Base-by-base conservation (phyloP, 768 basidiomycete genomes). In the Cytidiella melzeri region DNA sequence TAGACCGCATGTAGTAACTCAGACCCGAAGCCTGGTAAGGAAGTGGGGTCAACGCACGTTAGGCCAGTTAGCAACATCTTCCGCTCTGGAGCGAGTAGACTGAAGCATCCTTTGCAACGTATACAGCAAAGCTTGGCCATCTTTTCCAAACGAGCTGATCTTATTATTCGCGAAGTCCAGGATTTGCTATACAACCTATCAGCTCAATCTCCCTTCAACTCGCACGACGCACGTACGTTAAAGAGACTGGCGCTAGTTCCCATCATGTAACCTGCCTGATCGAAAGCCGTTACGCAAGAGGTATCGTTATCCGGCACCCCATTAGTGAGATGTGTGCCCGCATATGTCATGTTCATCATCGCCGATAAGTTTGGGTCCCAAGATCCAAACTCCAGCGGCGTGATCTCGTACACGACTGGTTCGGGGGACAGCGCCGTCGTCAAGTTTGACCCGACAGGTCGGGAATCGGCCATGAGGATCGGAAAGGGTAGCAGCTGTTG, bases 261-360 rank as follows among this genome's bases (percentile, higher is more conserved):
- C 72, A 88, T 83, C 27, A 91, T 61, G 61, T 88, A 92, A 0
- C 74, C 76, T 0, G 75, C 77, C 62, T 85, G 84, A 59, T 91
- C 87, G 57, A 89, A 91, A 5, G 81, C 82, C 4, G 74, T 77
- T 11, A 82, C 81, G 62, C 92, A 94, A 7, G 30, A 7, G 1
- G 76, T 64, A 10, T 79, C 75, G 5, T 69, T 63, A 52, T 77
- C 80, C 0, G 87, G 88, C 4, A 92, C 92, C 5, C 3, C 84
- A 87, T 41, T 83, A 72, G 58, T 87, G 85, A 52, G 78, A 62
- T n/a, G 80, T 79, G 0, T 75, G 18, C 18, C 4, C 34, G 74
- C 2, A 84, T 76, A 79, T 81, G 47, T 23, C 44, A 15, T 39
- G 30, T 25, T 12, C 20, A 34, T 34, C 58, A 20, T 56, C 48